Conservation (phyloP, 2,329 filamentous ascomycete species). For the Paraconiothyrium sp. region DNA sequence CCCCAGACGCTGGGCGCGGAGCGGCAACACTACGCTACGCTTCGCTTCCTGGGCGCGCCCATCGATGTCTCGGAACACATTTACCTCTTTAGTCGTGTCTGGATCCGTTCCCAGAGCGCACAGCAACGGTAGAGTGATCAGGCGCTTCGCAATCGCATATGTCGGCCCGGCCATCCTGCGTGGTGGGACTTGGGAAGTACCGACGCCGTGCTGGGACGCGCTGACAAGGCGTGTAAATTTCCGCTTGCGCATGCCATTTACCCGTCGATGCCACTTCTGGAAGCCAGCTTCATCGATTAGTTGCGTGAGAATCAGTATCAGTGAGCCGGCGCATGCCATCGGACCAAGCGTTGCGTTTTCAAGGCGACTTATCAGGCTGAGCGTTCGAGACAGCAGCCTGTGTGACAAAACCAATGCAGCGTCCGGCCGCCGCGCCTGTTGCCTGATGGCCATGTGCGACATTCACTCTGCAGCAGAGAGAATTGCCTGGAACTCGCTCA, state of each 20-base stretch:
- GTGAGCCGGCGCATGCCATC: constrained; percentile 20
- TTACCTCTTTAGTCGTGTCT: background rate
- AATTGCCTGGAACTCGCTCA: constrained; percentile 8
- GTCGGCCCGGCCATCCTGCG: constrained; percentile 31
- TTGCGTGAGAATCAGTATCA: constrained; percentile 26
- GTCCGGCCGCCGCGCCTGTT: constrained; percentile 33
- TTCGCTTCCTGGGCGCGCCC: background rate
- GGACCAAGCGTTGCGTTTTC: constrained; percentile 22
- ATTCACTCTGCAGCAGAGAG: constrained; percentile 28
- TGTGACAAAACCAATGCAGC: constrained; percentile 31
- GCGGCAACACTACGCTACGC: background rate
- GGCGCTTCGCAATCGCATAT: constrained; percentile 20
- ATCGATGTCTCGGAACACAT: constrained; percentile 1
- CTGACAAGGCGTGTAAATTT: constrained; percentile 37
- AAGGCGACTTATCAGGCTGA: constrained; percentile 30
- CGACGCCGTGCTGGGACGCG: constrained; percentile 18
- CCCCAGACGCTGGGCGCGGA: constrained; percentile 5
- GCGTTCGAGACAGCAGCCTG: constrained; percentile 24
- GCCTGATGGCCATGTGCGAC: constrained; percentile 34
- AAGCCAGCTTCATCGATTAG: constrained; percentile 26
- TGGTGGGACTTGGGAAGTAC: background rate
- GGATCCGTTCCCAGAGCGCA: constrained; percentile 2
- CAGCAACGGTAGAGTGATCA: constrained; percentile 15
- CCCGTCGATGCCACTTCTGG: constrained; percentile 36
- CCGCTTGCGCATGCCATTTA: constrained; percentile 43